These are phyloP conservation scores for Suillus sp. DNA, from an alignment of 768 basidiomycete genomes.

Conservation along the genomic window DNA sequence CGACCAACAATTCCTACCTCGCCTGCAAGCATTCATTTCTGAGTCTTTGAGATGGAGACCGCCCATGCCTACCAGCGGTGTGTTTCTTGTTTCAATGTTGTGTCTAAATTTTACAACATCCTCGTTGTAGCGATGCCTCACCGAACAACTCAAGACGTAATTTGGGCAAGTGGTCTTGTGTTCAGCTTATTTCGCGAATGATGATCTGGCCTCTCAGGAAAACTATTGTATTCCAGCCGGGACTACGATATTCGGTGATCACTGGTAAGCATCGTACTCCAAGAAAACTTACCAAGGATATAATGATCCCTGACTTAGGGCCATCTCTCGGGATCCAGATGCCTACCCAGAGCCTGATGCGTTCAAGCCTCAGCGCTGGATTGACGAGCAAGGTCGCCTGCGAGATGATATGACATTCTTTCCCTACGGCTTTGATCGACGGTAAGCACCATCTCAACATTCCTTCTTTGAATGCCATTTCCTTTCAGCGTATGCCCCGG, in stretches of 20 bases:
- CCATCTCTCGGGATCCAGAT: neutral
- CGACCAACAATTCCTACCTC: neutral
- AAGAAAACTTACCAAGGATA: neutral
- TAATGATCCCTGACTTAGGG: neutral
- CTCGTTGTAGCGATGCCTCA: neutral
- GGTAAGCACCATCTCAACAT: neutral
- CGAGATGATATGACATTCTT: neutral
- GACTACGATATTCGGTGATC: neutral
- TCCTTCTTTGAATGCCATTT: neutral
- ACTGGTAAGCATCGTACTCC: neutral
- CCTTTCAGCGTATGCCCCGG: neutral
- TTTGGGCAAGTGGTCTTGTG: neutral
- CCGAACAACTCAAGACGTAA: neutral
- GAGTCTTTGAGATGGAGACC: slow-evolving; percentile 2
- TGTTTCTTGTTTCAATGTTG: neutral
- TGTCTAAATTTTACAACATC: neutral
- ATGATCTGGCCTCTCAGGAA: neutral
- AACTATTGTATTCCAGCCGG: neutral
- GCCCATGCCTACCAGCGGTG: neutral
- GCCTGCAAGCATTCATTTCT: neutral
- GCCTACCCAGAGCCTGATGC: neutral
- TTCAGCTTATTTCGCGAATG: neutral
- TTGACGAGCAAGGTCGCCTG: neutral
- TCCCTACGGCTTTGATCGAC: neutral
- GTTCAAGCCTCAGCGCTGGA: neutral